Evolutionary conservation across 352 stramenopile species (phyloP), one percentile per base, ranked within the genome.

Genomic region (Phytophthora idaei): DNA sequence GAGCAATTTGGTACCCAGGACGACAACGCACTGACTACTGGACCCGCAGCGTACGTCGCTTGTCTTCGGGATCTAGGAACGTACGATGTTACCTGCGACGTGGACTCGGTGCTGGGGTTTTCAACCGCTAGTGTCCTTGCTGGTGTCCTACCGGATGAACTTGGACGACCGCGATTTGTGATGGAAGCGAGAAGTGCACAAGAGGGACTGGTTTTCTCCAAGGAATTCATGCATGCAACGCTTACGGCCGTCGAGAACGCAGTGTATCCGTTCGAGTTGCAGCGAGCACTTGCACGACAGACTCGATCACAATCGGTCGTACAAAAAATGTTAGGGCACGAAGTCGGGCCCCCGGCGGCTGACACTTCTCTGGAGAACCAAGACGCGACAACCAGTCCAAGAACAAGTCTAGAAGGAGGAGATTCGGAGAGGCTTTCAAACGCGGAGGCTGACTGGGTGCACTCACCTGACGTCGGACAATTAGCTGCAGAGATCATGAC

Each of bases 181-280:
- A 53, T 92, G 4, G 83, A 92, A 39, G 83, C 77, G 5, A 74
- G 83, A 15, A 86, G 78, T 52, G 62, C 64, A 10, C 77, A 71
- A 15, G 75, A 77, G 6, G 68, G 73, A 7, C 50, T 80, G 11
- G 21, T 37, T 1, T 86, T 92, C 29, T 85, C 83, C n/a, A 78
- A 76, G 15, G 76, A 82, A 21, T 58, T 90, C 6, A 87, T 92
- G 59, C 60, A 75, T 3, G 76, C 80, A 0, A 74, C 76, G 6
- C 74, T 89, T 34, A 84, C 71, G 2, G 78, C 78, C n/a, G 60
- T 92, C 4, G 83, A 92, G 51, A 92, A 92, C 44, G 72, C 83
- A 10, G 81, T 89, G 27, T 86, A 86, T 42, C 72, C 87, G 15
- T 90, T 87, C 55, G 80, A 92, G 42, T 55, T 92, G 17, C 81